Percentiles rank a stretch among this genome's conserved stretches.
Conservation (phyloP, 768 basidiomycete genomes). For the Suillus discolor region DNA sequence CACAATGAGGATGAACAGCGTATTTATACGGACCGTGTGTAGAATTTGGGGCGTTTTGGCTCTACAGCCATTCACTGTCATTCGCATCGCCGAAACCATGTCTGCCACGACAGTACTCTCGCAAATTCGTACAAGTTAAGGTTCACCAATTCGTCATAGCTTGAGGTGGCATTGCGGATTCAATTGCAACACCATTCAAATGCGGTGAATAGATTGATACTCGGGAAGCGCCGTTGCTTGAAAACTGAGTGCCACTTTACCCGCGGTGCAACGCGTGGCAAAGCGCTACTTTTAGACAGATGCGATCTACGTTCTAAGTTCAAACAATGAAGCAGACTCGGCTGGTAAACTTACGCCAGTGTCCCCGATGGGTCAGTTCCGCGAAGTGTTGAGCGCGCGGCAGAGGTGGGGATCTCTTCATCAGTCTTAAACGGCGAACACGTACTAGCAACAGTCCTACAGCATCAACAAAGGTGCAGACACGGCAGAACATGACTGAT, state of each 20-base stretch:
- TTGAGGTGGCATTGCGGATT: neutral
- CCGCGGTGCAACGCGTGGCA: constrained; percentile 46
- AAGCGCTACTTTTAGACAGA: constrained; percentile 75
- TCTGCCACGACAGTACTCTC: constrained; percentile 4
- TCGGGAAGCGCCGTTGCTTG: neutral
- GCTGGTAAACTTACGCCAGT: neutral
- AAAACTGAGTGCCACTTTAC: neutral
- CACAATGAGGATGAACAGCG: neutral
- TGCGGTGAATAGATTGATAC: neutral
- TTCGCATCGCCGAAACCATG: neutral
- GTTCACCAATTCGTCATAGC: neutral
- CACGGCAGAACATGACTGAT: neutral
- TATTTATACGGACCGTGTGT: constrained; percentile 28
- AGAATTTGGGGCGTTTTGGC: neutral
- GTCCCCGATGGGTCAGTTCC: neutral
- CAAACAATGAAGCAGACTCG: neutral
- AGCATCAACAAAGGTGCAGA: neutral
- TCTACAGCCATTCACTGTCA: neutral
- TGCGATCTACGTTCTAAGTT: constrained; percentile 58
- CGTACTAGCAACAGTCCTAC: neutral
- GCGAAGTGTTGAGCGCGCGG: neutral
- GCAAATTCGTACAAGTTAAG: neutral
- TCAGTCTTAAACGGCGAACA: neutral
- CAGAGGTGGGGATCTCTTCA: neutral
- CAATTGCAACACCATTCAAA: neutral